Evolutionary conservation across 2,329 filamentous ascomycete genomes (phyloP), one percentile per base, ranked within the genome.

Genomic region (Dryadomyces quercivorus): DNA sequence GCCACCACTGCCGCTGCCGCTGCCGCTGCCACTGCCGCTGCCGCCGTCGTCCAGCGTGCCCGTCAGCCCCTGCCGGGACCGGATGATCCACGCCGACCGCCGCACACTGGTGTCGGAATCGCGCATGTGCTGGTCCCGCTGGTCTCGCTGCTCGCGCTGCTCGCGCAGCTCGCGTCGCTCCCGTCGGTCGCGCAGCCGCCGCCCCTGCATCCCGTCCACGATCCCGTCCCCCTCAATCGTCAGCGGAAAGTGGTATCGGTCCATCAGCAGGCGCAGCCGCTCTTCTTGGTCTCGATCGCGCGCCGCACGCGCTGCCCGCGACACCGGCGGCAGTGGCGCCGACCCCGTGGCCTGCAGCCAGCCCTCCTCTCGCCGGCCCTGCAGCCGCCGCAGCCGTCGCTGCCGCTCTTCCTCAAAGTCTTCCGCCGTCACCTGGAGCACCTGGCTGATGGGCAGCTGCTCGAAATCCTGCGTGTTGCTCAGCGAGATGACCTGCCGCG

Each of bases 401-500:
- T 65, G 70, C 70, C 34, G 66, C 22, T 50, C 44, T 34, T 69
- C 54, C 79, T 74, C 51, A 78, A 67, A 42, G 78, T 69, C 54
- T 74, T 69, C 57, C 10, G 47, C 51, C 36, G 31, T 54, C 22
- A 16, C 21, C 16, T 40, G 51, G 5, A 54, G 34, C 10, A 52
- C 45, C 22, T 55, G 53, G 8, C 77, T 73, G 13, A 84, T 73
- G 47, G 74, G 70, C 18, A 84, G 64, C 56, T 77, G 76, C 54
- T 81, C 74, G 51, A 82, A 76, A 2, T 5, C 26, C 13, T n/a
- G 6, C n/a, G 80, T 74, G 15, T 74, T 72, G 60, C 83, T 78
- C 45, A 92, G 73, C 31, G 78, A 71, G 34, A 93, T 72, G 36
- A 86, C 76, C 64, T 93, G 88, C 48, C 84, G 81, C 52, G 80